Evolutionary conservation across 1,139 yeast species (phyloP).

Genomic region (Zygosaccharomyces sapae): DNA sequence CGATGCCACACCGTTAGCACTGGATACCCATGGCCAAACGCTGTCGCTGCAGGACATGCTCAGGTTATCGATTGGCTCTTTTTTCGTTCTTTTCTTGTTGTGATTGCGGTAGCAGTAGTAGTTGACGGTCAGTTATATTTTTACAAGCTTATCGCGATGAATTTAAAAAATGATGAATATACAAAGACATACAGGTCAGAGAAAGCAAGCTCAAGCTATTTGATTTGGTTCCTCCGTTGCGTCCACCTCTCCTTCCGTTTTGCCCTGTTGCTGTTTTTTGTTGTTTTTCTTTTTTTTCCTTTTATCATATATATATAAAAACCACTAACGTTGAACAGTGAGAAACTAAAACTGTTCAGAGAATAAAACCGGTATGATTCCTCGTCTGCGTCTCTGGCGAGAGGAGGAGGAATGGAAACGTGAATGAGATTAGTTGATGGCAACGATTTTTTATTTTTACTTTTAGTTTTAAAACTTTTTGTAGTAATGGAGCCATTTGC

Average conservation of each 20-base stretch:
- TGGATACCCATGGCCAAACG: slow-evolving; percentile 33
- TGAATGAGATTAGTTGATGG: no score
- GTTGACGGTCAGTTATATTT: background rate
- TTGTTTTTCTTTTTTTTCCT: background rate
- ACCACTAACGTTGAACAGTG: background rate
- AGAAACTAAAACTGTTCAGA: background rate
- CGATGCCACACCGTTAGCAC: slow-evolving; percentile 47
- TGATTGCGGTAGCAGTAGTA: background rate
- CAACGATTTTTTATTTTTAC: background rate
- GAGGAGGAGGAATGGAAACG: background rate
- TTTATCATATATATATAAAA: background rate
- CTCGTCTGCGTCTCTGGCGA: background rate
- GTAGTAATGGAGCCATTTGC: slow-evolving; percentile 35
- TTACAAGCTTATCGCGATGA: slow-evolving; percentile 1
- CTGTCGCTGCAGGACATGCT: slow-evolving; percentile 20
- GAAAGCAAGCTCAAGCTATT: no score
- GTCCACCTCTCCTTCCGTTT: no score
- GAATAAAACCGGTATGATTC: background rate
- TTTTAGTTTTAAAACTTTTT: slow-evolving; percentile 31
- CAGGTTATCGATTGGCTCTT: no score
- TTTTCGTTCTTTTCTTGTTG: background rate
- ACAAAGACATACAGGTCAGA: background rate
- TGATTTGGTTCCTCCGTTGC: no score
- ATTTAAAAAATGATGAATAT: background rate
- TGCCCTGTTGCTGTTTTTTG: no score